Conservation (phyloP, 139 green algal genomes). For the Prasinococcaceae sp. region DNA sequence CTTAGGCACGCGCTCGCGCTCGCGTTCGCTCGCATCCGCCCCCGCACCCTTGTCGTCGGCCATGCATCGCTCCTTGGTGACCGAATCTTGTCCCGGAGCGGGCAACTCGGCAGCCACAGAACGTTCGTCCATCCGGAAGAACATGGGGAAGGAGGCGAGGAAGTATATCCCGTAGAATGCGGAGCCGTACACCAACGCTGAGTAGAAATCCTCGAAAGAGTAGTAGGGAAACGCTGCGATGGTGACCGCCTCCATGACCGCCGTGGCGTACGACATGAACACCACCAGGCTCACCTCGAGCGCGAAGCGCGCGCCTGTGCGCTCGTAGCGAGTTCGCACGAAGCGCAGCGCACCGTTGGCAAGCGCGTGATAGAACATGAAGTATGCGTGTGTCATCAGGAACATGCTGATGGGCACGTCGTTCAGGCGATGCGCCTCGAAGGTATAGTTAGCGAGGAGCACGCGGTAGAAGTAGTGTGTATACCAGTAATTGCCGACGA, state of each 20-base stretch:
- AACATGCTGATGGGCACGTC: conserved; percentile 81
- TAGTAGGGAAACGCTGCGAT: conserved; percentile 95
- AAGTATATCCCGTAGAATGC: conserved; percentile 99
- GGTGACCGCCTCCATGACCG: conserved; percentile 85
- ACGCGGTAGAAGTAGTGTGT: conserved; percentile 97
- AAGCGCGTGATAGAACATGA: conserved; percentile 91
- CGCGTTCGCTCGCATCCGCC: background rate
- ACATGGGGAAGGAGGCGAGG: conserved; percentile 49
- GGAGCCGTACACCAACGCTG: conserved; percentile 82
- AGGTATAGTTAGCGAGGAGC: conserved; percentile 72
- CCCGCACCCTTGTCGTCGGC: background rate
- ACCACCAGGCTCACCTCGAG: conserved; percentile 23
- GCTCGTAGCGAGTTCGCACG: conserved; percentile 5
- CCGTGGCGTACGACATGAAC: conserved; percentile 70
- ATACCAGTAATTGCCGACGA: conserved; percentile 98
- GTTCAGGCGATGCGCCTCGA: conserved; percentile 39
- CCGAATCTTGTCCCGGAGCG: too few relatives aligned
- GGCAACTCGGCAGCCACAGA: too few relatives aligned
- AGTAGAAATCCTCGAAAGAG: conserved; percentile 50
- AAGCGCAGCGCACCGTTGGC: conserved; percentile 68
- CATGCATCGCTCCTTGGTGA: too few relatives aligned
- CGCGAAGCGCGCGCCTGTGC: background rate
- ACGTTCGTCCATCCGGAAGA: conserved; percentile 19
- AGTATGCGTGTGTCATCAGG: conserved; percentile 98
- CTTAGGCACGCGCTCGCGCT: background rate